Percentiles rank a stretch among this genome's conserved stretches.
phyloP scores from a whole-genome alignment of 2,329 filamentous ascomycete species.

The Scolecobasidium constrictum region DNA sequence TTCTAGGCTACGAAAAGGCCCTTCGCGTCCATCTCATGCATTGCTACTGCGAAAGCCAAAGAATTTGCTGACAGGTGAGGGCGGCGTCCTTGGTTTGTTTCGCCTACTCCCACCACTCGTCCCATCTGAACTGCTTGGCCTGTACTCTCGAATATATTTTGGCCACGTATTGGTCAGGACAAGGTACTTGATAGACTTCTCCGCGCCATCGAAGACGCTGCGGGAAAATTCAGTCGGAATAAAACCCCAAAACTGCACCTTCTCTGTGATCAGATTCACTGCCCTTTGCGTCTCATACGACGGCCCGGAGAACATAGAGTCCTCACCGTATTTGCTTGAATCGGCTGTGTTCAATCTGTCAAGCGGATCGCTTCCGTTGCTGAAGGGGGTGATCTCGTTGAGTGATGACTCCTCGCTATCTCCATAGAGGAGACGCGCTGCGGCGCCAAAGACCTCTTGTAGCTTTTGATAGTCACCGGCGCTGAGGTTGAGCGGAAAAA shows the following conservation, averaged over 20 bases:
- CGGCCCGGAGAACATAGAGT: too few relatives aligned
- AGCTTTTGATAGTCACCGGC: conserved; percentile 20
- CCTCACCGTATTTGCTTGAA: too few relatives aligned
- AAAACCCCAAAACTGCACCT: conserved; percentile 17
- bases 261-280: conserved; percentile 14
- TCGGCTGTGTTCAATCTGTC: background rate
- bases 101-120: too few relatives aligned
- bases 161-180: conserved; percentile 26
- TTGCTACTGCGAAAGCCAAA: too few relatives aligned
- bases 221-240: conserved; percentile 19
- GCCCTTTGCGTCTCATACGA: background rate
- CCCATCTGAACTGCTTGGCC: too few relatives aligned
- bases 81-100: too few relatives aligned
- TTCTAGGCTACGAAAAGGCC: too few relatives aligned
- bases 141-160: too few relatives aligned
- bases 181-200: conserved; percentile 24
- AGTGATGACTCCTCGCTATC: conserved; percentile 13
- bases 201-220: conserved; percentile 20
- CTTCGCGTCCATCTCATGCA: too few relatives aligned
- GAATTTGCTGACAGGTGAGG: too few relatives aligned
- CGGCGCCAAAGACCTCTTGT: conserved; percentile 17
- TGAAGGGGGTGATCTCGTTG: conserved; percentile 12
- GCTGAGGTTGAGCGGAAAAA: conserved; percentile 25
- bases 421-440: conserved; percentile 16
- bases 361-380: background rate